Evolutionary conservation across 148 eudicot genomes (phyloP).

Genomic region (Oxyria digyna): DNA sequence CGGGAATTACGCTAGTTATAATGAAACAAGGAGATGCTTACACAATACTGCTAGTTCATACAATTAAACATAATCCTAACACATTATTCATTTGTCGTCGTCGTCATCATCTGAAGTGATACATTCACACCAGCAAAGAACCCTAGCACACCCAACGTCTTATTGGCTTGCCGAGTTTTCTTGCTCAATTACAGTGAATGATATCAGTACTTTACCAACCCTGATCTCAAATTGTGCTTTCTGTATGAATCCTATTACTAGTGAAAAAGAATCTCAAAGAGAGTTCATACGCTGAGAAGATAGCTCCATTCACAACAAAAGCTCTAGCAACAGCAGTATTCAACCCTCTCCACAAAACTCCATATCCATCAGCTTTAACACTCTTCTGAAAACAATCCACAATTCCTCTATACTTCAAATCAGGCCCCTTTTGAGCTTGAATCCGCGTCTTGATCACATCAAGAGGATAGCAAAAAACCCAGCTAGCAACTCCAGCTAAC

Average conservation of each 20-base stretch:
- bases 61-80: not conserved
- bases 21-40: not conserved
- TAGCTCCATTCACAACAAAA: conserved; percentile 79
- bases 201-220: not conserved
- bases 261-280: conserved; percentile 51
- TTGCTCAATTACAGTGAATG: not conserved
- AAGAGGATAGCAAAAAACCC: conserved; percentile 72
- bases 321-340: conserved; percentile 78
- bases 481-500: conserved; percentile 78
- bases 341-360: conserved; percentile 63
- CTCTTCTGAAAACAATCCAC: conserved; percentile 56
- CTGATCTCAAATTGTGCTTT: conserved; percentile 13
- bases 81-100: not conserved
- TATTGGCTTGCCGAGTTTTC: not conserved
- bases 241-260: conserved; percentile 24
- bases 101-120: not conserved
- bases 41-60: not conserved
- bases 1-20: no score
- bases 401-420: conserved; percentile 45
- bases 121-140: not conserved
- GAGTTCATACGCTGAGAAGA: conserved; percentile 75
- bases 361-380: conserved; percentile 52
- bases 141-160: not conserved
- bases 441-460: conserved; percentile 75
- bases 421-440: conserved; percentile 43